phyloP scores from a whole-genome alignment of 305 asterid genomes.

The Plantago coronopus region DNA sequence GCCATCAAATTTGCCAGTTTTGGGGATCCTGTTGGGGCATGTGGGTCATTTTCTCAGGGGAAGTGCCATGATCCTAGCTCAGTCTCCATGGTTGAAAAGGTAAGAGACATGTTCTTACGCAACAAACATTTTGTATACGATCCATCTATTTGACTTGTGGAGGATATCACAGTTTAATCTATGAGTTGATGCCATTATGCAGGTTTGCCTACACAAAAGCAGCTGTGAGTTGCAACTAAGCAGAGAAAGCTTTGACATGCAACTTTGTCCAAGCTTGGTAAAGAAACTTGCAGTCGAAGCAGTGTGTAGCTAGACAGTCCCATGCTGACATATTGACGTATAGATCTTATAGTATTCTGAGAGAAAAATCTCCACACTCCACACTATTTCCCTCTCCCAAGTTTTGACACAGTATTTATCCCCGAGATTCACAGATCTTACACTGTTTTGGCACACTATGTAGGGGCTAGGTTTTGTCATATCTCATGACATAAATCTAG shows the following conservation, averaged over 20 bases:
- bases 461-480: too few relatives aligned
- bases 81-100: constrained; percentile 46
- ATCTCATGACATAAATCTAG: too few relatives aligned
- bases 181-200: constrained; percentile 14
- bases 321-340: constrained; percentile 1
- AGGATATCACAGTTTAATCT: background rate
- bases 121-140: too few relatives aligned
- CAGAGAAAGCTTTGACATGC: constrained; percentile 34
- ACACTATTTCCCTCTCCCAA: too few relatives aligned
- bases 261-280: constrained; percentile 36
- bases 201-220: constrained; percentile 58
- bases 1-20: constrained; percentile 65
- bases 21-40: constrained; percentile 63
- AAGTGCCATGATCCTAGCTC: constrained; percentile 60
- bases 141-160: too few relatives aligned
- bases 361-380: too few relatives aligned
- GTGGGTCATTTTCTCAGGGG: constrained; percentile 55
- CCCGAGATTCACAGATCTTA: too few relatives aligned
- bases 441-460: too few relatives aligned
- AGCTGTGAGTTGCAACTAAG: constrained; percentile 42
- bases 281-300: constrained; percentile 63
- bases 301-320: constrained; percentile 35
- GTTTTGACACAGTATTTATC: too few relatives aligned
- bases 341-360: background rate
- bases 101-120: constrained; percentile 23